phyloP scores from a whole-genome alignment of 1,284 basidiomycete genomes.

The Malassezia cuniculi region DNA sequence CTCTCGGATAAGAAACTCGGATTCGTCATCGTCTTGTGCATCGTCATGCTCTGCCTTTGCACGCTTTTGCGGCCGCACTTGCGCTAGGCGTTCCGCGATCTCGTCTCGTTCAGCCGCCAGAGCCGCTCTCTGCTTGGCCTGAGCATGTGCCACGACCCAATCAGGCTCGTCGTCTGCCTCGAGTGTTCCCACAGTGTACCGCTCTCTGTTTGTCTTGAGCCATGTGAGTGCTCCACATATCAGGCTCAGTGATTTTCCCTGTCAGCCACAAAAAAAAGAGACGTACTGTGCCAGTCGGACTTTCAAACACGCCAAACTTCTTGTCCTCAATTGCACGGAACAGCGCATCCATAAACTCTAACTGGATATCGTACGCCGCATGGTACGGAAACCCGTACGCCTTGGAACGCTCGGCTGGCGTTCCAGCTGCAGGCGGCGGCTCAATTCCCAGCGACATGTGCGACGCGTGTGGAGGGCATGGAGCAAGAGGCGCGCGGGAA shows the following conservation, averaged over 20 bases:
- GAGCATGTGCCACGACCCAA: conserved; percentile 47
- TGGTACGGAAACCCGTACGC: conserved; percentile 36
- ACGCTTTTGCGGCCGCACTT: too few relatives aligned
- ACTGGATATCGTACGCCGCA: conserved; percentile 71
- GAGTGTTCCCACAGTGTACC: conserved; percentile 16
- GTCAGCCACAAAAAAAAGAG: conserved; percentile 4
- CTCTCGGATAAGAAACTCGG: conserved; percentile 22
- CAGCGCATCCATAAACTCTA: conserved; percentile 73
- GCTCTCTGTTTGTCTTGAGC: conserved; percentile 33
- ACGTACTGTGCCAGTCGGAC: conserved; percentile 48
- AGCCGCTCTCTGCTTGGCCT: conserved; percentile 34
- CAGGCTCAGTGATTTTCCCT: conserved; percentile 47
- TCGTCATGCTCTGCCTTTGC: too few relatives aligned
- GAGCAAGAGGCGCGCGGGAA: too few relatives aligned
- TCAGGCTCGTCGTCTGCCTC: conserved; percentile 38
- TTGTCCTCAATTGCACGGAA: conserved; percentile 64
- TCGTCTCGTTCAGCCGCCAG: too few relatives aligned
- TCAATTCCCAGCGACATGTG: too few relatives aligned
- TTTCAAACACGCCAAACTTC: conserved; percentile 58
- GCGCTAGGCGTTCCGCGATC: too few relatives aligned
- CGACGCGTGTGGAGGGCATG: too few relatives aligned
- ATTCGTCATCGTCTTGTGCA: conserved; percentile 33
- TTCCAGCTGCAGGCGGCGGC: too few relatives aligned
- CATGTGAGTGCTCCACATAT: conserved; percentile 47
- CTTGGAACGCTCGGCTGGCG: too few relatives aligned